Evolutionary conservation across 2,329 filamentous ascomycete species (phyloP).

Genomic region (Zopfia rhizophila): DNA sequence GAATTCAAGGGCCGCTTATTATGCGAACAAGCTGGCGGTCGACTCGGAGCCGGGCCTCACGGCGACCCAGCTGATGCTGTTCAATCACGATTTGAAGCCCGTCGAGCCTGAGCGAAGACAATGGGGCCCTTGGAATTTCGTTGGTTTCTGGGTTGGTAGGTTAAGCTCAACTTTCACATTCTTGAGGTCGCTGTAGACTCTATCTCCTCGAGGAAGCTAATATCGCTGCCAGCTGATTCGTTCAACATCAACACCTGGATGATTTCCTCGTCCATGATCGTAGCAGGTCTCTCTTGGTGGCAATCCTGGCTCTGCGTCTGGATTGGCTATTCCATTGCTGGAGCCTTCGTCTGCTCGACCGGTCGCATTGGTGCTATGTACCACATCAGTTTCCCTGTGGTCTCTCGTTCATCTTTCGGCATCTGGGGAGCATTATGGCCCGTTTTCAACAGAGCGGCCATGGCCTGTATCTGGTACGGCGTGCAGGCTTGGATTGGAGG

Average conservation of each 20-base stretch:
- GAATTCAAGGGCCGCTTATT: conserved; percentile 49
- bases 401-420: conserved; percentile 80
- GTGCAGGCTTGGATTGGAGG: conserved; percentile 86
- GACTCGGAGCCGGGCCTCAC: conserved; percentile 80
- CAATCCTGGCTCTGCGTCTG: conserved; percentile 82
- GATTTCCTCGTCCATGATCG: conserved; percentile 86
- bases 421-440: conserved; percentile 92
- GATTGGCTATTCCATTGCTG: conserved; percentile 83
- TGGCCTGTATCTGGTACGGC: conserved; percentile 89
- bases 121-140: conserved; percentile 90
- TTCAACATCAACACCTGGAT: conserved; percentile 82
- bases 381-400: conserved; percentile 89
- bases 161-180: conserved; percentile 6
- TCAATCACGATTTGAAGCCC: conserved; percentile 81
- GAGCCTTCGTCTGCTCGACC: conserved; percentile 77
- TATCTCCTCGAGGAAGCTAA: no score
- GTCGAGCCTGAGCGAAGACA: conserved; percentile 82
- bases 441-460: conserved; percentile 86
- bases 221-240: conserved; percentile 48
- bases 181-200: not conserved
- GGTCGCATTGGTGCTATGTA: conserved; percentile 87
- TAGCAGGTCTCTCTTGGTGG: conserved; percentile 86
- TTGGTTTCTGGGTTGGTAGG: conserved; percentile 81
- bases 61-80: conserved; percentile 84
- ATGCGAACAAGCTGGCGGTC: conserved; percentile 72